phyloP scores from a whole-genome alignment of 106 monocot species.

The Cymbidium sinense region DNA sequence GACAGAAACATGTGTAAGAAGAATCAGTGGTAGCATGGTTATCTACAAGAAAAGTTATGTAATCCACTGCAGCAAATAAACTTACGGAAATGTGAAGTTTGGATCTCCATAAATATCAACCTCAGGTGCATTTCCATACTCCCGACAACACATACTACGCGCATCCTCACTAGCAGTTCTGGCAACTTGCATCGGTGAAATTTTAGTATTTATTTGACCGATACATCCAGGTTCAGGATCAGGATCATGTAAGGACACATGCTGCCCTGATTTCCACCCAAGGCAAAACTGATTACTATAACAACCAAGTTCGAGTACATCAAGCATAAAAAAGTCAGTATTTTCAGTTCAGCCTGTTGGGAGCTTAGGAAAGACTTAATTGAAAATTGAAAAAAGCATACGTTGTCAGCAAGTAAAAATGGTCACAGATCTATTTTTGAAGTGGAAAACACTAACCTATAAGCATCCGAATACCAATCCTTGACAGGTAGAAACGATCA shows the following conservation, averaged over 20 bases:
- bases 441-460: constrained; percentile 43
- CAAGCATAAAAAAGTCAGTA: not conserved
- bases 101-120: constrained; percentile 91
- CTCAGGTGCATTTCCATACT: constrained; percentile 87
- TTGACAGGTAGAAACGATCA: constrained; percentile 92
- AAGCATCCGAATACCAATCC: constrained; percentile 92
- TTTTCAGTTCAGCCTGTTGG: not conserved
- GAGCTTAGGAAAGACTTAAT: not conserved
- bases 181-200: constrained; percentile 80
- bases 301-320: not conserved
- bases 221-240: constrained; percentile 66
- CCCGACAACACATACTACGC: constrained; percentile 60
- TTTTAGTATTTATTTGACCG: constrained; percentile 78
- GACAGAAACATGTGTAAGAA: not conserved
- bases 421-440: not conserved
- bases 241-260: constrained; percentile 91
- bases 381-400: not conserved
- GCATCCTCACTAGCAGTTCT: constrained; percentile 86
- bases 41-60: not conserved
- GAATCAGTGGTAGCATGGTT: not conserved
- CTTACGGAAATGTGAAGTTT: constrained; percentile 92
- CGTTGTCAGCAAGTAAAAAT: not conserved
- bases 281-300: constrained; percentile 4
- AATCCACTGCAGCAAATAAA: not conserved
- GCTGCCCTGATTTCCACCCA: constrained; percentile 59